A percentile compares a stretch with the other conserved stretches of the same genome.
phyloP scores from a whole-genome alignment of 768 basidiomycete genomes.

The Trametes villosa region DNA sequence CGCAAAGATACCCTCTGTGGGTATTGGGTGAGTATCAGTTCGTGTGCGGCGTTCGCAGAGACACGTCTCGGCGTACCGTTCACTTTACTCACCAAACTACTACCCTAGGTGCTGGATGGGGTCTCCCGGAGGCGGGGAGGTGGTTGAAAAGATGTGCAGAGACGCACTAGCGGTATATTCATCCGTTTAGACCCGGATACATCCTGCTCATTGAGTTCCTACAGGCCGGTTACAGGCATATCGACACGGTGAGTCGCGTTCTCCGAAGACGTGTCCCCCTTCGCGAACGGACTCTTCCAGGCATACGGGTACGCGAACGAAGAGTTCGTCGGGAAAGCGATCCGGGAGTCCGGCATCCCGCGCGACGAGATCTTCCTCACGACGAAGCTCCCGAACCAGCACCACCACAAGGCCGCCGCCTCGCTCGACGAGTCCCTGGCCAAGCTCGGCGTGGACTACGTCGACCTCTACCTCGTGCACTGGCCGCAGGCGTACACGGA shows the following conservation, averaged over 20 bases:
- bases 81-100: too few relatives aligned
- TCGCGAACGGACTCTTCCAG: background rate
- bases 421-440: constrained; percentile 44
- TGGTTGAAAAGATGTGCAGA: constrained; percentile 52
- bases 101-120: constrained; percentile 75
- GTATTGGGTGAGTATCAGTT: constrained; percentile 49
- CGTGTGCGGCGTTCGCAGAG: background rate
- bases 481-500: constrained; percentile 49
- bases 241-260: constrained; percentile 51
- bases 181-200: background rate
- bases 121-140: constrained; percentile 49
- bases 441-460: constrained; percentile 36
- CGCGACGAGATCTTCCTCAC: constrained; percentile 42
- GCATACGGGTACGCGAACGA: constrained; percentile 51
- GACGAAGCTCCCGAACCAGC: constrained; percentile 32
- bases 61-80: too few relatives aligned
- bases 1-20: constrained; percentile 72
- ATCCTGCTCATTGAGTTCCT: constrained; percentile 55
- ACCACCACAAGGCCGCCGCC: constrained; percentile 41
- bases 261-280: background rate
- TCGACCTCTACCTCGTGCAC: constrained; percentile 52
- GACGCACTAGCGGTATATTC: constrained; percentile 21
- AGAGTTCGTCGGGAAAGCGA: constrained; percentile 78
- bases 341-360: constrained; percentile 52
- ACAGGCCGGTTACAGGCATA: constrained; percentile 69